Conservation (phyloP, 1,284 basidiomycete genomes). For the Macrocystidia cucumis region DNA sequence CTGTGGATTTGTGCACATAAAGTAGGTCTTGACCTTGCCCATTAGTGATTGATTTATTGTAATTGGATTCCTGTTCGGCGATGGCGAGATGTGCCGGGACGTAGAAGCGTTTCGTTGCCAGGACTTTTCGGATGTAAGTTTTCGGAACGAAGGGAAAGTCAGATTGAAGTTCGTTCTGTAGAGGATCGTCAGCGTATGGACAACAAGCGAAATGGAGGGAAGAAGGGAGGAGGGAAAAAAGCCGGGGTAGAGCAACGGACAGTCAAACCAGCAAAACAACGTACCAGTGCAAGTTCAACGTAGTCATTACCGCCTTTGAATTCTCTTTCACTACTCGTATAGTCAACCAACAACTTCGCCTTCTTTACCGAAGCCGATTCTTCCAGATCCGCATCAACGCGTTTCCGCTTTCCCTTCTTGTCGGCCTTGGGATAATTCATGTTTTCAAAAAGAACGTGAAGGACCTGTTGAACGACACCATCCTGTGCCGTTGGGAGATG, state of each 20-base stretch:
- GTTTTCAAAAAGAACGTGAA: constrained; percentile 57
- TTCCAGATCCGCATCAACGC: constrained; percentile 16
- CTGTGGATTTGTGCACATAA: constrained; percentile 32
- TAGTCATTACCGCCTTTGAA: constrained; percentile 37
- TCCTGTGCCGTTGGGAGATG: constrained; percentile 23
- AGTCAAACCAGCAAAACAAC: too few species aligned
- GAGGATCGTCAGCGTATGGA: constrained; percentile 1
- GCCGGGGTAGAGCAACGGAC: too few species aligned
- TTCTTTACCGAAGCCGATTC: constrained; percentile 29
- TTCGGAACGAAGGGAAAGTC: constrained; percentile 56
- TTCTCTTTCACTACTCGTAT: constrained; percentile 33
- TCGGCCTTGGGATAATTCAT: constrained; percentile 52
- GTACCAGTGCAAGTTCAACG: constrained; percentile 39
- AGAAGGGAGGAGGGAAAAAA: constrained; percentile 2
- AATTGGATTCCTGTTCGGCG: constrained; percentile 16
- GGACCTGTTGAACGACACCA: constrained; percentile 40
- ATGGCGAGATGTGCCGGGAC: constrained; percentile 50
- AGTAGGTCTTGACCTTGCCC: constrained; percentile 20
- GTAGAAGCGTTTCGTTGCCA: constrained; percentile 39
- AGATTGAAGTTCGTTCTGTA: constrained; percentile 42
- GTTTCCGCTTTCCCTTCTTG: constrained; percentile 47
- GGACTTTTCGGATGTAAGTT: constrained; percentile 34
- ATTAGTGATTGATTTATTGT: constrained; percentile 26
- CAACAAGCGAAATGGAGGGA: background rate
- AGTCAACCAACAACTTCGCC: constrained; percentile 45